Base-by-base conservation (phyloP, 495 filamentous ascomycete species). In the Penicillium egyptiacum region DNA sequence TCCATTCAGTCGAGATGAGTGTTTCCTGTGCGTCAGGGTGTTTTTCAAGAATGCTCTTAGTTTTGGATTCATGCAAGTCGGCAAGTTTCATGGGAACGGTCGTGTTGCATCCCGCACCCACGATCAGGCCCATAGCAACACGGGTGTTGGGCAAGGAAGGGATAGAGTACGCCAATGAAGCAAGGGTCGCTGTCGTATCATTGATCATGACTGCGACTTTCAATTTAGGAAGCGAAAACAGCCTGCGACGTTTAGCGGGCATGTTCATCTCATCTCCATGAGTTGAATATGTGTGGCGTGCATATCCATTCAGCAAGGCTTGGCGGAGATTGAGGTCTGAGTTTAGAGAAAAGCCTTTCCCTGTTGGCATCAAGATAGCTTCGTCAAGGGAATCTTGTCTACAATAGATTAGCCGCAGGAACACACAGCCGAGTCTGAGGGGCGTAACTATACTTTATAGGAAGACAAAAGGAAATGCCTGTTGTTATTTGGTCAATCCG, bases 391-490 rank as follows among this genome's bases (percentile, higher is more conserved):
- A 81, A 47, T 78, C 77, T 75, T 92, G 89, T 49, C 88, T 90
- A 59, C 12, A 20, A 20, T 50, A 46, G 17, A 25, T 62, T 46
- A 55, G 12, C 35, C 42, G 12, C 6, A 17, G 19, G 28, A 35
- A 14, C 41, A 8, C 1, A 14, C 16, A 56, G 20, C 17, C 22
- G 30, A 22, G 26, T 22, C 10, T 11, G 9, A n/a, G 23, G 26
- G 26, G 12, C 28, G 20, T 33, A 26, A 50, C 26, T 44, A 60
- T 81, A 90, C 88, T 82, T 81, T 79, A 91, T 89, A 25, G 89
- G 88, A 60, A 92, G 90, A 66, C 85, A 88, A 60, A 91, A 92
- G 16, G 89, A 89, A 39, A 92, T 85, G 1, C 89, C 89, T 68
- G 88, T 79, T 10, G 81, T 79, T 49, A 91, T 66, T 59, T 81